Evolutionary conservation across 108 stramenopile genomes (phyloP).

Genomic region (Seminavis robusta): DNA sequence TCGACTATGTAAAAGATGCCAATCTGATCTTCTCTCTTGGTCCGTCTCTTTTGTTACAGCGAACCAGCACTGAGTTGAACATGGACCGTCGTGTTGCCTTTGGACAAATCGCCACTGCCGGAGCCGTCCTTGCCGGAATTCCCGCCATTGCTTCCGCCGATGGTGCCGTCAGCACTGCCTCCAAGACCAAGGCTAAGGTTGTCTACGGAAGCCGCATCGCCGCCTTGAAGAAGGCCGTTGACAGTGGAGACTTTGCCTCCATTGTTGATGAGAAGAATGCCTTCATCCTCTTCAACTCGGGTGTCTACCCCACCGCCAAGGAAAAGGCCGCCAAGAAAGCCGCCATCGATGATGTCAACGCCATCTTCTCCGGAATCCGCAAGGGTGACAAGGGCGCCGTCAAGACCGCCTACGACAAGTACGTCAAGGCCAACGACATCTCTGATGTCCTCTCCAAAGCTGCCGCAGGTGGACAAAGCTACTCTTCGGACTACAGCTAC

Average conservation of each 20-base stretch:
- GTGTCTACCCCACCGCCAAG: conserved; percentile 67
- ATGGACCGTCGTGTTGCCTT: conserved; percentile 88
- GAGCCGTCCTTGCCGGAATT: conserved; percentile 56
- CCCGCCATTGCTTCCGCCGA: conserved; percentile 80
- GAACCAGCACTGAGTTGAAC: conserved; percentile 77
- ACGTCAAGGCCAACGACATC: conserved; percentile 55
- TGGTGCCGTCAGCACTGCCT: conserved; percentile 82
- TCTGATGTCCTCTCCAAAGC: conserved; percentile 26
- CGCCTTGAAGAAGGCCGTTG: conserved; percentile 77
- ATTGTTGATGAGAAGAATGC: conserved; percentile 90
- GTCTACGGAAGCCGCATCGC: conserved; percentile 88
- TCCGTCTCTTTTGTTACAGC: conserved; percentile 28
- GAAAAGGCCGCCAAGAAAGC: conserved; percentile 64
- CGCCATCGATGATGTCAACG: conserved; percentile 76
- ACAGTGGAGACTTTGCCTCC: conserved; percentile 83
- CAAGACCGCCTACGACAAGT: conserved; percentile 67
- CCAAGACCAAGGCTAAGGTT: conserved; percentile 64
- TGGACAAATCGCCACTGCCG: conserved; percentile 73
- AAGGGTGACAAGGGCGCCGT: conserved; percentile 69
- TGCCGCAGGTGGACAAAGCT: conserved; percentile 65
- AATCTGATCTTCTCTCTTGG: neutral
- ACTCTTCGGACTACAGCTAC: conserved; percentile 74
- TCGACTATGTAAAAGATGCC: neutral
- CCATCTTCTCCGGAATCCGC: conserved; percentile 78
- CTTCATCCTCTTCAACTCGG: conserved; percentile 93